Evolutionary conservation across 73 alveolate genomes (phyloP).

Genomic region (Tetrahymena borealis): DNA sequence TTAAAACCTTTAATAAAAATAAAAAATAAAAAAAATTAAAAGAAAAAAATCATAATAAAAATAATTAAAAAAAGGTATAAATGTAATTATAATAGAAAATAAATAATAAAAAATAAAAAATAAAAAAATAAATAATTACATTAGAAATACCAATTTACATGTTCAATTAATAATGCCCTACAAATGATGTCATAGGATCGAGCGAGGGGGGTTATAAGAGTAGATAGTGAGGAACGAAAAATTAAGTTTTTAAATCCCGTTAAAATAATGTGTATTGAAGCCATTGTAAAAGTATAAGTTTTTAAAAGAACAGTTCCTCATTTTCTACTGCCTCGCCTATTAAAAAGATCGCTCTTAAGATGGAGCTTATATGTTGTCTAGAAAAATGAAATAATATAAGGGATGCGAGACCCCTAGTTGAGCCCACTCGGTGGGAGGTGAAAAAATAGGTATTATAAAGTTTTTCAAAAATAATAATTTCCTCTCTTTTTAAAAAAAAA

Average conservation of each 20-base stretch:
- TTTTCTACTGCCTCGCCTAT: neutral
- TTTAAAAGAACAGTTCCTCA: neutral
- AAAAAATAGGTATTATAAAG: neutral
- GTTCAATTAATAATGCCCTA: neutral
- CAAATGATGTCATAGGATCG: conserved; percentile 1
- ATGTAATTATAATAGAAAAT: neutral
- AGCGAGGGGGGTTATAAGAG: neutral
- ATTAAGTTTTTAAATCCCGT: neutral
- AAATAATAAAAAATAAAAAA: neutral
- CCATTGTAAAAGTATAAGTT: neutral
- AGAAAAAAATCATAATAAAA: neutral
- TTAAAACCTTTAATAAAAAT: neutral
- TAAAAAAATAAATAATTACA: neutral
- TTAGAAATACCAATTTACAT: neutral
- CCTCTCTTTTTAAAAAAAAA: neutral
- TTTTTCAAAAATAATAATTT: neutral
- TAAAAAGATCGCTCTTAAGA: neutral
- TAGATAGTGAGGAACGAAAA: neutral
- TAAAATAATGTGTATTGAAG: neutral
- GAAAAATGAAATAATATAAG: neutral
- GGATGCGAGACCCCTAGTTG: conserved; percentile 1
- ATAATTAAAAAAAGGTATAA: neutral
- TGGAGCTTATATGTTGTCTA: neutral
- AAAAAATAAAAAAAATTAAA: neutral
- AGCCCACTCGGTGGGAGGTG: conserved; percentile 2